Base-by-base conservation (phyloP, 768 basidiomycete genomes). In the Nidula microcarpa region DNA sequence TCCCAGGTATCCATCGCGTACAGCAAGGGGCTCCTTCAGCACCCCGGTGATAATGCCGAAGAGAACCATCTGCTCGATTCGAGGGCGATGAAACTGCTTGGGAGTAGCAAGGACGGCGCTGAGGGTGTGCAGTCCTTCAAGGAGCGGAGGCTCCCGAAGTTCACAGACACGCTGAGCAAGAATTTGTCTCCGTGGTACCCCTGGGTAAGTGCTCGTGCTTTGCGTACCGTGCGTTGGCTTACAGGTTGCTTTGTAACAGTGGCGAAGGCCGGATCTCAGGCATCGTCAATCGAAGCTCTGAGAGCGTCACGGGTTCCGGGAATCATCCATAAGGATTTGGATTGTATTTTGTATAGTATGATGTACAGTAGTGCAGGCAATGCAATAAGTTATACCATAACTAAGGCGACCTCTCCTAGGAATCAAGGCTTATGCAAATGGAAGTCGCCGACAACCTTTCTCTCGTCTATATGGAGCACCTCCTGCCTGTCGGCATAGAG, bases 31-130 rank as follows among this genome's bases (percentile, higher is more conserved):
- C 63, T 84, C 17, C 59, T 85, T 4, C 77, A 79, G 57, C 74
- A 78, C 53, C 75, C 80, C 1, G 78, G 75, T 7, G 67, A 74
- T 51, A 75, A 69, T 6, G 65, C 74, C 37, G 82, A 85, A 60
- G 79, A 80, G 58, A 80, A 79, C 51, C 80, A 84, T 53, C 57
- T 83, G 3, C 58, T 76, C 14, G 82, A 84, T 55, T 83, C 82
- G 8, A 65, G 74, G 13, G 75, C 71, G 5, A 74, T 84, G 18
- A 65, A 71, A 23, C 58, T 75, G 18, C 57, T 78, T 0, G 77
- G 64, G 0, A 60, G 55, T 16, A 67, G 70, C 5, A 57, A 56
- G 7, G 82, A 83, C 55, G 76, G 72, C 0, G 63, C 61, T 11
- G 82, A 83, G 54, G 82, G 81, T 3, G 72, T 72, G 6, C 57